Conservation (phyloP, 192 early-diverging fungal genomes). For the Pilaira anomala region DNA sequence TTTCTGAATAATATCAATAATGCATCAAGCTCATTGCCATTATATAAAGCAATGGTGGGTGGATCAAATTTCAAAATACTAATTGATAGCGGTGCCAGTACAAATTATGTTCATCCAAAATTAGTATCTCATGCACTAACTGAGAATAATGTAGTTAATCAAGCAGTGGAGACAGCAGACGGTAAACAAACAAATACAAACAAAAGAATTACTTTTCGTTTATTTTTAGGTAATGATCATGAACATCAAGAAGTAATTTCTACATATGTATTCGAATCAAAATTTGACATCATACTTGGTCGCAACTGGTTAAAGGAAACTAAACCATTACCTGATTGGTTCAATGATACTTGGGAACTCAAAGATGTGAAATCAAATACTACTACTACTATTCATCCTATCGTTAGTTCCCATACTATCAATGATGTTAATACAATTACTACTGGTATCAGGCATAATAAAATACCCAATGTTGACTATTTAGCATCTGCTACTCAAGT, state of each 20-base stretch:
- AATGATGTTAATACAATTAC: background rate
- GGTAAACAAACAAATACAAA: background rate
- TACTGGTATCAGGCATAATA: background rate
- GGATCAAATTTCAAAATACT: background rate
- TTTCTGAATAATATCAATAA: background rate
- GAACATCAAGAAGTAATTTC: background rate
- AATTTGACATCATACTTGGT: background rate
- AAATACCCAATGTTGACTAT: background rate
- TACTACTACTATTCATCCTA: too few relatives aligned
- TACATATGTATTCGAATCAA: background rate
- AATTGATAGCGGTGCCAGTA: conserved; percentile 3
- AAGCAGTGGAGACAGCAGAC: background rate
- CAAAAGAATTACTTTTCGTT: background rate
- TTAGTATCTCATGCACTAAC: background rate
- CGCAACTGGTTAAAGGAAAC: background rate
- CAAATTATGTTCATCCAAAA: background rate
- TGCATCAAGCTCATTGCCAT: background rate
- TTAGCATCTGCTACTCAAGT: background rate
- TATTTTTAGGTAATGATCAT: background rate
- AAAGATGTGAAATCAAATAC: background rate
- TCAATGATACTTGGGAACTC: background rate
- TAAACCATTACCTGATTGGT: background rate
- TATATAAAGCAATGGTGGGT: background rate
- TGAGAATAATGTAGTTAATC: background rate
- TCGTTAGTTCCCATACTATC: background rate